Base-by-base conservation (phyloP, 2,329 filamentous ascomycete genomes). In the Sclerotinia nivalis region DNA sequence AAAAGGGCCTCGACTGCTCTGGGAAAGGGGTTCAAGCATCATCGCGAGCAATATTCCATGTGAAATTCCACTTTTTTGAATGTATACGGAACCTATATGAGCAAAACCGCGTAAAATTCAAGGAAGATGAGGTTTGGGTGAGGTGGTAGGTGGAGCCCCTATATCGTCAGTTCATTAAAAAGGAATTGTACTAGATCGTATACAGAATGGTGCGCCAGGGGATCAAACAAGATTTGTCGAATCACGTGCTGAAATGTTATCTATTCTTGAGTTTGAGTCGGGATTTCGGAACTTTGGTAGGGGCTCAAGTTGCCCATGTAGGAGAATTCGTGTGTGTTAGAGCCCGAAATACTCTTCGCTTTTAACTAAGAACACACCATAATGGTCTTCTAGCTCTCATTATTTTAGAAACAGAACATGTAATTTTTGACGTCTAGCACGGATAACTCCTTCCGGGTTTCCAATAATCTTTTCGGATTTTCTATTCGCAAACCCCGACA, bases 11-110 rank as follows among this genome's bases (percentile, higher is more conserved):
- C 34, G 31, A 47, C 25, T 61, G 40, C 25, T 9, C 20, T 34
- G 31, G n/a, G 45, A 61, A 60, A 56, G 40, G 66, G 66, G 66
- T 45, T 62, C 45, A 62, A 62, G 60, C 60, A 62, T 62, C 60
- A 62, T 62, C 47, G 34, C 31, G 47, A 65, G 61, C 15, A 28
- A 65, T 25, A 13, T 65, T 43, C 61, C 47, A 52, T 65, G 47
- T 28, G 34, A 28, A 52, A 40, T 34, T 62, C 66, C 66, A 69
- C 66, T 68, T 68, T 64, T 69, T 10, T 37, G 31, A 12, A 34
- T 47, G 54, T 69, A 37, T 62, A 54, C 62, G 66, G 56, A 62
- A 64, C 47, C 12, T 52, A 8, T 15, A 40, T 40, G 43, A 52
- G 47, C 47, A 34, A 54, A 52, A 43, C 45, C 2, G 49, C 50